A percentile compares a stretch with the other conserved stretches of the same genome.
Conservation (phyloP, 805 yeast genomes). For the Huiozyma sinensis region DNA sequence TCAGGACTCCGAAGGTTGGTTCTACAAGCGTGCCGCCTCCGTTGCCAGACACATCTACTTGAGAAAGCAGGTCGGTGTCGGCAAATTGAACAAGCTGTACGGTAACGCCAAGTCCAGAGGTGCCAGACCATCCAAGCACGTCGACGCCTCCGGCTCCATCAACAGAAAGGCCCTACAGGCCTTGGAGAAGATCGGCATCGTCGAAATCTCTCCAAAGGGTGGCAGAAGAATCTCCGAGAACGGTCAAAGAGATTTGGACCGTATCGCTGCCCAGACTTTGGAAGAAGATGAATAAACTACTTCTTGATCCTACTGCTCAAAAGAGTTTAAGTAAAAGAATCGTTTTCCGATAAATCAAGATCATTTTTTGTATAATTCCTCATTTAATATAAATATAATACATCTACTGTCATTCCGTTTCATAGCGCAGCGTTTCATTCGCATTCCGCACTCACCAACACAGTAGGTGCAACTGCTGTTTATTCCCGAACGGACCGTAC, state of each 20-base stretch:
- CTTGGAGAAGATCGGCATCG: constrained; percentile 92
- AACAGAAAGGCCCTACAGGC: constrained; percentile 98
- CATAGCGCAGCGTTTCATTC: too few relatives aligned
- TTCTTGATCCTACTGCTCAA: not conserved
- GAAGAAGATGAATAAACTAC: constrained; percentile 59
- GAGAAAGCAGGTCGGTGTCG: constrained; percentile 98
- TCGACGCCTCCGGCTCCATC: constrained; percentile 95
- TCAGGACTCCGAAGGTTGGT: constrained; percentile 98
- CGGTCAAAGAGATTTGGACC: constrained; percentile 99
- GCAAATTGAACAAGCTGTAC: constrained; percentile 96
- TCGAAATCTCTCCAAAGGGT: constrained; percentile 92
- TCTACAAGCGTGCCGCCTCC: constrained; percentile 99
- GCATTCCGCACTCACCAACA: too few relatives aligned
- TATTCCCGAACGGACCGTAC: too few relatives aligned
- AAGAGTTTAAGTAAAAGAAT: not conserved
- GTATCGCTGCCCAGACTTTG: constrained; percentile 97
- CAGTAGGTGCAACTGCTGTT: too few relatives aligned
- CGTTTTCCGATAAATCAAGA: not conserved
- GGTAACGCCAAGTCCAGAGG: constrained; percentile 99
- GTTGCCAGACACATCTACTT: constrained; percentile 99
- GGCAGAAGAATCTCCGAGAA: constrained; percentile 98
- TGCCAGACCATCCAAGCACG: constrained; percentile 95
- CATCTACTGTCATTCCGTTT: not conserved
- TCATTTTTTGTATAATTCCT: not conserved
- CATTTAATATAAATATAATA: not conserved